These are phyloP conservation scores for Trichoderma reesei DNA, from an alignment of 495 filamentous ascomycete species.

Conservation along the genomic window DNA sequence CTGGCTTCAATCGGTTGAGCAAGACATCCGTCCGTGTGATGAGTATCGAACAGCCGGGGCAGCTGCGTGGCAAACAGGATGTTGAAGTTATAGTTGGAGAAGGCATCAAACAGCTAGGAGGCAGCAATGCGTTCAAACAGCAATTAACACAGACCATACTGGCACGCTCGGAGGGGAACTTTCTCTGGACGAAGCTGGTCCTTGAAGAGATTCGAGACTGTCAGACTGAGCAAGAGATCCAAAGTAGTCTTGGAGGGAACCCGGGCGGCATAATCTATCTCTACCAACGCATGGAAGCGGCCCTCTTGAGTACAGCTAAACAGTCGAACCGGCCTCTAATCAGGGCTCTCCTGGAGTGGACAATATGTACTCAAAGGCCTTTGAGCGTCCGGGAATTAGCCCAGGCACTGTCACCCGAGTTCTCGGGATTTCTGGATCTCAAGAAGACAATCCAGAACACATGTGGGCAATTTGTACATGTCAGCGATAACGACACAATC, in stretches of 20 bases:
- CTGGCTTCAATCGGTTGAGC: slow-evolving; percentile 10
- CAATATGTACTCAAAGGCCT: not conserved
- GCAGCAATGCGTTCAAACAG: not conserved
- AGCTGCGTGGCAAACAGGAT: not conserved
- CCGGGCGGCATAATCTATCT: not conserved
- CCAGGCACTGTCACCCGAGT: not conserved
- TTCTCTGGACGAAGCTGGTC: not conserved
- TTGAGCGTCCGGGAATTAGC: not conserved
- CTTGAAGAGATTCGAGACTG: not conserved
- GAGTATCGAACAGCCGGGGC: slow-evolving; percentile 2
- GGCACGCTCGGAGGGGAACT: not conserved
- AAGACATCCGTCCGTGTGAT: too few species aligned
- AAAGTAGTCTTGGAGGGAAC: not conserved
- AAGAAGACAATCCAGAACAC: not conserved
- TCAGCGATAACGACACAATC: not conserved
- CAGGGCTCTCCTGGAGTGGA: not conserved
- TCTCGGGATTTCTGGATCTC: not conserved
- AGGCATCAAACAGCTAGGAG: not conserved
- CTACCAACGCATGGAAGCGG: not conserved
- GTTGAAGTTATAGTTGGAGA: not conserved
- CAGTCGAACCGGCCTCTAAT: not conserved
- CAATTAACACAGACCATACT: not conserved
- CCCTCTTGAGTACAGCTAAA: not conserved
- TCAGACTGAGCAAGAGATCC: not conserved
- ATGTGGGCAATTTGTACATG: not conserved